Conservation (phyloP, 2,329 filamentous ascomycete species). For the Daldinia eschscholtzii region DNA sequence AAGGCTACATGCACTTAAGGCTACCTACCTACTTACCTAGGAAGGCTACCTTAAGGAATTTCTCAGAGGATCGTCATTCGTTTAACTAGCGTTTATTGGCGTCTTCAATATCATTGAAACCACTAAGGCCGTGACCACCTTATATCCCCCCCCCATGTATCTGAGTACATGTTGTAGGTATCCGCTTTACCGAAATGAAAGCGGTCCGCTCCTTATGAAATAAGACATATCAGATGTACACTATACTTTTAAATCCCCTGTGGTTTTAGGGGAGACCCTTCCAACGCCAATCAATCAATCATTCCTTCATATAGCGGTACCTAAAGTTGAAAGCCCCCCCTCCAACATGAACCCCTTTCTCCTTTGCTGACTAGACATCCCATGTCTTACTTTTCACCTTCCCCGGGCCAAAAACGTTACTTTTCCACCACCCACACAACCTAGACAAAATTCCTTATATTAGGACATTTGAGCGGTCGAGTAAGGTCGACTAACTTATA, state of each 20-base stretch:
- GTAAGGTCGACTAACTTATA: constrained; percentile 13
- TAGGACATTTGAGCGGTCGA: constrained; percentile 24
- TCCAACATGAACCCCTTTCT: constrained; percentile 36
- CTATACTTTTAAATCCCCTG: constrained; percentile 27
- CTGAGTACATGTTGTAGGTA: constrained; percentile 15
- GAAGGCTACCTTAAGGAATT: constrained; percentile 7
- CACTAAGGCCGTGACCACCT: constrained; percentile 23
- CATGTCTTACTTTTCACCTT: constrained; percentile 38
- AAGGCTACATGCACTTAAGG: background rate
- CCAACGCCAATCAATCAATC: constrained; percentile 42
- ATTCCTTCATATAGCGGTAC: constrained; percentile 17
- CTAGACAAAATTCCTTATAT: constrained; percentile 21
- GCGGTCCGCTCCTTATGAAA: constrained; percentile 9
- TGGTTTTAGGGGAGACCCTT: constrained; percentile 40
- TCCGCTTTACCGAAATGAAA: constrained; percentile 25
- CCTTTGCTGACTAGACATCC: constrained; percentile 38
- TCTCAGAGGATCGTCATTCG: constrained; percentile 38
- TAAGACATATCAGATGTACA: constrained; percentile 26
- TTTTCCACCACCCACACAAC: constrained; percentile 29
- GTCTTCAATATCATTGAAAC: constrained; percentile 35
- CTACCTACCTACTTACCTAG: background rate
- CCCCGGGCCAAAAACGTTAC: constrained; percentile 14
- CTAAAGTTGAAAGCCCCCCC: constrained; percentile 15
- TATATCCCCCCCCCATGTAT: constrained; percentile 7
- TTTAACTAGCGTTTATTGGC: constrained; percentile 35